phyloP scores from a whole-genome alignment of 1,284 basidiomycete genomes.

The Blastosporella zonata region DNA sequence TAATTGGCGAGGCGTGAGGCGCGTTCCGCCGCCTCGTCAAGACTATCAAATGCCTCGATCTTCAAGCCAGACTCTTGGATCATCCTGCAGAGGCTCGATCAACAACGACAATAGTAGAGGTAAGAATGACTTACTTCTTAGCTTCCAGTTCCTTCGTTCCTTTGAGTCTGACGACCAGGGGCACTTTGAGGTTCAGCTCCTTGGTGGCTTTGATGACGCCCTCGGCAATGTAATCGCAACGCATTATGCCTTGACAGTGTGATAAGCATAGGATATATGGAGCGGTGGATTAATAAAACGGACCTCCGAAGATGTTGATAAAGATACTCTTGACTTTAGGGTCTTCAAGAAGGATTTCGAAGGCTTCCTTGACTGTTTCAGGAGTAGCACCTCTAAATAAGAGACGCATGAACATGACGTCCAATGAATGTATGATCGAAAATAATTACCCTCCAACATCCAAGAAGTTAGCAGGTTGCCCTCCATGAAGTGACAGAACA shows the following conservation, averaged over 20 bases:
- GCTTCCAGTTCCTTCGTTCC: conserved; percentile 97
- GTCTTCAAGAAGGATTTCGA: conserved; percentile 90
- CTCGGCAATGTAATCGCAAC: conserved; percentile 96
- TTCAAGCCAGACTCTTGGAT: conserved; percentile 90
- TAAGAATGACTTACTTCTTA: conserved; percentile 67
- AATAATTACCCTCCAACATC: conserved; percentile 87
- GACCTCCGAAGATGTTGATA: conserved; percentile 94
- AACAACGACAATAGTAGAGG: background rate
- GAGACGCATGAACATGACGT: conserved; percentile 2
- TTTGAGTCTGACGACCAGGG: conserved; percentile 92
- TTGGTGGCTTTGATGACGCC: conserved; percentile 98
- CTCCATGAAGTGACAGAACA: conserved; percentile 92
- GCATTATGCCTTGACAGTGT: conserved; percentile 80
- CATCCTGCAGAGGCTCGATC: conserved; percentile 53
- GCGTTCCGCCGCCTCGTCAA: conserved; percentile 83
- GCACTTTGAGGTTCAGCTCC: conserved; percentile 84
- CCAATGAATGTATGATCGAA: background rate
- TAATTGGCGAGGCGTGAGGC: conserved; percentile 74
- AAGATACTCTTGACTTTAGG: conserved; percentile 97
- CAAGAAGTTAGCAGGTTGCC: conserved; percentile 97
- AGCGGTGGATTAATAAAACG: conserved; percentile 12
- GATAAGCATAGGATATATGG: background rate
- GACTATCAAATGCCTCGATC: conserved; percentile 86
- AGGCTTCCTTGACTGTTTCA: conserved; percentile 98
- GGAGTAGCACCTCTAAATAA: conserved; percentile 91